phyloP scores from a whole-genome alignment of 1,139 yeast species.

The Pneumocystis murina region DNA sequence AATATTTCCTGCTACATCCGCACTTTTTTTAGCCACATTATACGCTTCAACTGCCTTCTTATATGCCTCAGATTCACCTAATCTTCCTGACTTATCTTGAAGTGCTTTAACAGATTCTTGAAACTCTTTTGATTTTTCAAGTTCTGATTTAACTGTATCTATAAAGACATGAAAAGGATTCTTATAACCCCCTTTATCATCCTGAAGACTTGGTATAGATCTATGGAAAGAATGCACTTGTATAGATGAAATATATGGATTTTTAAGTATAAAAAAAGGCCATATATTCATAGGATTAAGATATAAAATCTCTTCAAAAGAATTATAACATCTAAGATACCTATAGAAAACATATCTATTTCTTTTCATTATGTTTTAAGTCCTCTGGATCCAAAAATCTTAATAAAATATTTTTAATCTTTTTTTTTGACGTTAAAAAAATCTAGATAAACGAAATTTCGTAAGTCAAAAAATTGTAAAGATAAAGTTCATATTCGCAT shows the following conservation, averaged over 20 bases:
- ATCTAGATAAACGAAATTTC: neutral
- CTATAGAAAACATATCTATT: neutral
- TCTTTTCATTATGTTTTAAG: neutral
- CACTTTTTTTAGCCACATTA: slow-evolving; percentile 37
- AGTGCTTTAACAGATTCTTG: slow-evolving; percentile 87
- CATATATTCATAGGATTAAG: neutral
- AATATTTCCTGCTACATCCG: slow-evolving; percentile 25
- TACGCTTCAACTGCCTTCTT: slow-evolving; percentile 88
- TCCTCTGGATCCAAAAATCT: neutral
- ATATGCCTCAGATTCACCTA: slow-evolving; percentile 89
- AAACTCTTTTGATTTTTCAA: slow-evolving; percentile 77
- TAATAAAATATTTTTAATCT: neutral
- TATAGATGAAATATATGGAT: neutral
- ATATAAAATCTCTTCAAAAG: neutral
- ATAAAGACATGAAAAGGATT: slow-evolving; percentile 77
- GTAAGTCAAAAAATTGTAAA: neutral
- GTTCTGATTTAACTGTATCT: slow-evolving; percentile 81
- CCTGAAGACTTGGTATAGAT: neutral
- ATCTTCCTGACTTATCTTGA: slow-evolving; percentile 89
- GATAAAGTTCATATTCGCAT: neutral
- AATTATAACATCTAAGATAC: neutral
- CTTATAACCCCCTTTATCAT: neutral
- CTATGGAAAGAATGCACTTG: neutral
- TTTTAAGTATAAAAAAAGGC: neutral
- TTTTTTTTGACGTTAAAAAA: neutral